phyloP scores from a whole-genome alignment of 2,329 filamentous ascomycete genomes.

The Hypoxylon rubiginosum region DNA sequence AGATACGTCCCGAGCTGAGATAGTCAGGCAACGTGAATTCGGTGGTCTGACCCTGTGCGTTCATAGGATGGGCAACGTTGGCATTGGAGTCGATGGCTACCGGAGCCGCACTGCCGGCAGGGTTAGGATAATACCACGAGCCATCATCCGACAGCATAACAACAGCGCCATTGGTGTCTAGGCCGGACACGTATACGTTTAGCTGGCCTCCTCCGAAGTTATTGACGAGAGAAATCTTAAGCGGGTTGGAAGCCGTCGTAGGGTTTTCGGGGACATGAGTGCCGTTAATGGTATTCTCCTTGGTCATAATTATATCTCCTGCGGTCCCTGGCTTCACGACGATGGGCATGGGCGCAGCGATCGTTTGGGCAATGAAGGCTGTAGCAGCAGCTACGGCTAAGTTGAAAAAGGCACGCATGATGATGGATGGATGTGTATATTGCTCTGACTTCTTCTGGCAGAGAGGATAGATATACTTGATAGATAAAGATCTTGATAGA shows the following conservation, averaged over 20 bases:
- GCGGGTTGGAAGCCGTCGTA: conserved; percentile 31
- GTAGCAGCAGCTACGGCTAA: conserved; percentile 46
- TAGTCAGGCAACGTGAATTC: conserved; percentile 57
- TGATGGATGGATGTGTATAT: conserved; percentile 12
- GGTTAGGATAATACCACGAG: conserved; percentile 57
- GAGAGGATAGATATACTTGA: too few relatives aligned
- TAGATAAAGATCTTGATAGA: conserved; percentile 9
- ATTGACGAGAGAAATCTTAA: conserved; percentile 54
- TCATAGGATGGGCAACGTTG: conserved; percentile 56
- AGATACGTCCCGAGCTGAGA: conserved; percentile 58
- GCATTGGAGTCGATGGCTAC: conserved; percentile 50
- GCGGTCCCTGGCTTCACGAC: conserved; percentile 50
- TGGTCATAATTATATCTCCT: conserved; percentile 54
- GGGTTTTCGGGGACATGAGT: conserved; percentile 40
- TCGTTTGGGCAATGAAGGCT: conserved; percentile 42
- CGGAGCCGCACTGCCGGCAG: conserved; percentile 50
- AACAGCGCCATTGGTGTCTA: conserved; percentile 52
- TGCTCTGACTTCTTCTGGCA: not conserved
- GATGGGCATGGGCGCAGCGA: conserved; percentile 55
- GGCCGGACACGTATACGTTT: conserved; percentile 59
- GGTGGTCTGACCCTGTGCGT: conserved; percentile 54
- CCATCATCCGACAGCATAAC: conserved; percentile 58
- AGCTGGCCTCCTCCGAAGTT: conserved; percentile 55
- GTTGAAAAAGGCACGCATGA: conserved; percentile 48
- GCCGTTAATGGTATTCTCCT: conserved; percentile 57